phyloP scores from a whole-genome alignment of 306 rosid species.

The Abrus pulchellus region DNA sequence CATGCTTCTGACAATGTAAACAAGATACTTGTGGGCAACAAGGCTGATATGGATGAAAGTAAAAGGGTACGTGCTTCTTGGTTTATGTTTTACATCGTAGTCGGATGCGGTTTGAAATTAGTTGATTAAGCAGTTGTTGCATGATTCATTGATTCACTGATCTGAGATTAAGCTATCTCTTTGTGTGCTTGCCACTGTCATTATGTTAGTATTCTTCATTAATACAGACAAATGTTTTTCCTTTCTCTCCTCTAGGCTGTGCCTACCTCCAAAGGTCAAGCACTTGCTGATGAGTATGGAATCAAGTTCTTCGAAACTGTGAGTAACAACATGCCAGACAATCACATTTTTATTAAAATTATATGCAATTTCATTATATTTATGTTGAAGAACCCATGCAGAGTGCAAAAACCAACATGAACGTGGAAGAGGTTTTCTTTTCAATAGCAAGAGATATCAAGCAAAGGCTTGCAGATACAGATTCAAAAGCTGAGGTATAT shows the following conservation, averaged over 20 bases:
- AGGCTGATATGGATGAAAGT: conserved; percentile 95
- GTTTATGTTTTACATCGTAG: conserved; percentile 35
- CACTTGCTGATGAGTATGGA: conserved; percentile 93
- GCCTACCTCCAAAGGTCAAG: conserved; percentile 88
- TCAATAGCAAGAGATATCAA: conserved; percentile 85
- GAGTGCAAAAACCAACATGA: conserved; percentile 94
- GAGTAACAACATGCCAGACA: conserved; percentile 54
- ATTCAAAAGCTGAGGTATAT: conserved; percentile 71
- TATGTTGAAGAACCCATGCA: conserved; percentile 51
- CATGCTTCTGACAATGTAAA: conserved; percentile 87
- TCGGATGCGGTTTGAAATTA: conserved; percentile 21
- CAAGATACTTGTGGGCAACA: conserved; percentile 85
- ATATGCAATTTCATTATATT: conserved; percentile 34
- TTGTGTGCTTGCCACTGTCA: conserved; percentile 8
- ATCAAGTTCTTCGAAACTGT: conserved; percentile 91
- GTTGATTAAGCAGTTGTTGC: conserved; percentile 6
- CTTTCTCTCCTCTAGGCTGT: conserved; percentile 65
- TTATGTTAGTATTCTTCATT: conserved; percentile 13
- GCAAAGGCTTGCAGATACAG: conserved; percentile 85
- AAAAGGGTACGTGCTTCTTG: conserved; percentile 65
- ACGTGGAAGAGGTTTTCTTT: conserved; percentile 92
- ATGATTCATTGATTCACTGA: conserved; percentile 17
- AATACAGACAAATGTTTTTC: neutral
- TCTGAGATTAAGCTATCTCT: conserved; percentile 3
- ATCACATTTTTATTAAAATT: conserved; percentile 21